These are phyloP conservation scores for Nakaseomyces delphensis DNA, from an alignment of 1,139 yeast species.

Conservation along the genomic window DNA sequence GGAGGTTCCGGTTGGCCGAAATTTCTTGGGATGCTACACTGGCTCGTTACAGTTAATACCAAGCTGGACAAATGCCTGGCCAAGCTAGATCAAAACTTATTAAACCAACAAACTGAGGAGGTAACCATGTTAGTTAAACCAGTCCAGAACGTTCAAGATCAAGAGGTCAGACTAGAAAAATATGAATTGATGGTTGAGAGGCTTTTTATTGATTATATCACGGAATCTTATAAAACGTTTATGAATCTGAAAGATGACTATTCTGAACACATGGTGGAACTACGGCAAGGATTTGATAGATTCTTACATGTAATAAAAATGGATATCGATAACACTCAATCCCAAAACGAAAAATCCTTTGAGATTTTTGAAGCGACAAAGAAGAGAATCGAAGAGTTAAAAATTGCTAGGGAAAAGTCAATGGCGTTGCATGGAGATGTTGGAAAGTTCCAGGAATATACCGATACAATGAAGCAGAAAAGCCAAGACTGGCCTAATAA, in stretches of 20 bases:
- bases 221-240: slow-evolving; percentile 60
- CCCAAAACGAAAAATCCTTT: slow-evolving; percentile 34
- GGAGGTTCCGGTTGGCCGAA: slow-evolving; percentile 89
- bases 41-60: slow-evolving; percentile 58
- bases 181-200: slow-evolving; percentile 41
- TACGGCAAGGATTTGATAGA: slow-evolving; percentile 47
- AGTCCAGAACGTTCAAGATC: slow-evolving; percentile 36
- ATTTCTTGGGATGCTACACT: slow-evolving; percentile 70
- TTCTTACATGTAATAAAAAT: slow-evolving; percentile 37
- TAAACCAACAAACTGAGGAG: slow-evolving; percentile 28
- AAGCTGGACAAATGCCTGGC: slow-evolving; percentile 37
- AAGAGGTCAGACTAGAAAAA: slow-evolving; percentile 30
- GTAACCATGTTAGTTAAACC: slow-evolving; percentile 34
- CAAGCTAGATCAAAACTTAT: slow-evolving; percentile 19
- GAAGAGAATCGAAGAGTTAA: slow-evolving; percentile 36
- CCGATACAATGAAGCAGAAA: slow-evolving; percentile 55
- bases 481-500: slow-evolving; percentile 57
- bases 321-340: slow-evolving; percentile 39
- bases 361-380: slow-evolving; percentile 28
- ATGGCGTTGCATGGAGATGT: slow-evolving; percentile 65
- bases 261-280: slow-evolving; percentile 44
- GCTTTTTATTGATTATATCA: slow-evolving; percentile 57
- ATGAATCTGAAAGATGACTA: slow-evolving; percentile 58
- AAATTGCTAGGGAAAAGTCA: slow-evolving; percentile 45
- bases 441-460: slow-evolving; percentile 59